Conservation (phyloP, 2,329 filamentous ascomycete species). For the Penicillium polonicum region DNA sequence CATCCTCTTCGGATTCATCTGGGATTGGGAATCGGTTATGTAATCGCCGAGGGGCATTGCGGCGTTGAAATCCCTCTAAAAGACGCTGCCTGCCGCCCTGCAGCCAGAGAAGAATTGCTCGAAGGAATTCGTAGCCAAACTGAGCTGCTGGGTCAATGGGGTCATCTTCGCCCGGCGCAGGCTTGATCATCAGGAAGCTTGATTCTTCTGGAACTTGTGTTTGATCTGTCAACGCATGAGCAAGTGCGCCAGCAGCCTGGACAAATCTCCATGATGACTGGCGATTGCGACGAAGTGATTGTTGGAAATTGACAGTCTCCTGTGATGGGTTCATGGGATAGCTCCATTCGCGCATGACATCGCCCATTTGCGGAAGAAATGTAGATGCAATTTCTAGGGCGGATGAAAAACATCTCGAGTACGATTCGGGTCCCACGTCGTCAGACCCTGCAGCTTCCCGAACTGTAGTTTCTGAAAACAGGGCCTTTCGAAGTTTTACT, state of each 20-base stretch:
- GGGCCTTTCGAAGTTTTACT: constrained; percentile 54
- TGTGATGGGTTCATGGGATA: constrained; percentile 59
- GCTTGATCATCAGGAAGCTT: constrained; percentile 51
- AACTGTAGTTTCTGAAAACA: constrained; percentile 51
- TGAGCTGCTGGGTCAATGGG: constrained; percentile 45
- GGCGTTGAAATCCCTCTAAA: constrained; percentile 56
- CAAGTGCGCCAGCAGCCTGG: constrained; percentile 60
- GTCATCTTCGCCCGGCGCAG: constrained; percentile 47
- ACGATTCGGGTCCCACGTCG: constrained; percentile 31
- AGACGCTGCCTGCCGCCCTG: constrained; percentile 58
- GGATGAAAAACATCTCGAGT: constrained; percentile 41
- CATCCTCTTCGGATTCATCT: constrained; percentile 49
- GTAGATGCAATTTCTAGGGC: constrained; percentile 47
- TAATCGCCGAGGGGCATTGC: constrained; percentile 41
- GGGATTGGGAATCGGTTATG: constrained; percentile 54
- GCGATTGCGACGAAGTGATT: constrained; percentile 56
- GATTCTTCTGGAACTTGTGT: constrained; percentile 41
- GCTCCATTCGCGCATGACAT: constrained; percentile 55
- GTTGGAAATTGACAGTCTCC: constrained; percentile 55
- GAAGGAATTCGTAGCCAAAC: constrained; percentile 65
- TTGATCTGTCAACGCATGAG: constrained; percentile 56
- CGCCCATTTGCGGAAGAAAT: constrained; percentile 57
- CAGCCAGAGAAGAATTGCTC: constrained; percentile 62
- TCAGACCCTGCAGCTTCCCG: constrained; percentile 32
- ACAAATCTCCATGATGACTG: constrained; percentile 60